Conservation (phyloP, 1,284 basidiomycete genomes). For the Pseudozyma tsukubaensis region DNA sequence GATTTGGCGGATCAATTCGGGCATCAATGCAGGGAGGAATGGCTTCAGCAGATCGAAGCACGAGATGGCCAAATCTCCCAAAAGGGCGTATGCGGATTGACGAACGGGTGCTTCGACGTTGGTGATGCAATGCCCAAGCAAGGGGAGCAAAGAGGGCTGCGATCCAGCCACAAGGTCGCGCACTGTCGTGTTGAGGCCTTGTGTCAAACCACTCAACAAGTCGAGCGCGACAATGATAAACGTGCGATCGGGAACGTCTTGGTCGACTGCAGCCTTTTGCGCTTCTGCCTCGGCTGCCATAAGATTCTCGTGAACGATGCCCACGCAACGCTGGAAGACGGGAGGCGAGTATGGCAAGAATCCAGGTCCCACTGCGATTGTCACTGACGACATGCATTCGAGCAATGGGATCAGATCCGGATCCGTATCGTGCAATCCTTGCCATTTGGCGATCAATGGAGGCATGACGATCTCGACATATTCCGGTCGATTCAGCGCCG, state of each 20-base stretch:
- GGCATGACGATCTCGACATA: slow-evolving; percentile 98
- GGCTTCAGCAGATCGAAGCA: slow-evolving; percentile 88
- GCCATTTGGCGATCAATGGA: slow-evolving; percentile 89
- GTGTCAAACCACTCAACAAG: slow-evolving; percentile 91
- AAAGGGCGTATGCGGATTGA: slow-evolving; percentile 94
- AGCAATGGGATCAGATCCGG: slow-evolving; percentile 88
- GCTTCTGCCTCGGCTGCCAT: slow-evolving; percentile 80
- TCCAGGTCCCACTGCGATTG: slow-evolving; percentile 92
- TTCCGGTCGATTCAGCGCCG: slow-evolving; percentile 83
- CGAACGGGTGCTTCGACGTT: slow-evolving; percentile 94
- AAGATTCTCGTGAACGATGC: slow-evolving; percentile 86
- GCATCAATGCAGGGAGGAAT: slow-evolving; percentile 82
- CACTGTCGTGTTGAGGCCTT: slow-evolving; percentile 81
- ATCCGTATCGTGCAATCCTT: slow-evolving; percentile 87
- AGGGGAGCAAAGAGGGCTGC: slow-evolving; percentile 60
- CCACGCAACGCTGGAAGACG: slow-evolving; percentile 90
- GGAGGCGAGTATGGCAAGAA: slow-evolving; percentile 90
- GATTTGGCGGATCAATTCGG: slow-evolving; percentile 87
- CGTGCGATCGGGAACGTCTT: slow-evolving; percentile 63
- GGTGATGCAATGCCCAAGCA: slow-evolving; percentile 67
- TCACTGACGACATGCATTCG: slow-evolving; percentile 95
- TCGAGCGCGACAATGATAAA: slow-evolving; percentile 93
- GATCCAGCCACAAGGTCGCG: slow-evolving; percentile 57
- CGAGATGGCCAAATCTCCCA: slow-evolving; percentile 97
- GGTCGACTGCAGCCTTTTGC: slow-evolving; percentile 76